Percentiles rank a stretch among this genome's conserved stretches.
Evolutionary conservation across 2,329 filamentous ascomycete species (phyloP).

Genomic region (Paraconiothyrium brasiliense): DNA sequence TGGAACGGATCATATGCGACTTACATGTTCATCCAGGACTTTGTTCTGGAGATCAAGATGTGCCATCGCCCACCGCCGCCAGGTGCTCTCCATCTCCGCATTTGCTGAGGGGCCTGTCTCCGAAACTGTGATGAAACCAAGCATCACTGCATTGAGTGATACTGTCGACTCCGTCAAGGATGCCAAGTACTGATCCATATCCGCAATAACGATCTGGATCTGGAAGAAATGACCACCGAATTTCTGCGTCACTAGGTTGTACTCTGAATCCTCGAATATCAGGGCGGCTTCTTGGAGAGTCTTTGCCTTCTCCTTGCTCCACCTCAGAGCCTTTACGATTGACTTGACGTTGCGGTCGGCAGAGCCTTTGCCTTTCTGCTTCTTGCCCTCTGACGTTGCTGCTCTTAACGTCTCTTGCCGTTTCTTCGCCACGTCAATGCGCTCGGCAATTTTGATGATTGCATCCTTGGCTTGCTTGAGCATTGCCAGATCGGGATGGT

Average conservation of each 20-base stretch:
- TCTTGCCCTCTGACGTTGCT: conserved; percentile 47
- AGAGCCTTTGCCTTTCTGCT: conserved; percentile 44
- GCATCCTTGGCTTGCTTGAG: conserved; percentile 79
- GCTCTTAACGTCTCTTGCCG: conserved; percentile 81
- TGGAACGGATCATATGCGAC: conserved; percentile 38
- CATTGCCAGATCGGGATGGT: conserved; percentile 81
- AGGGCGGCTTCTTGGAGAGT: conserved; percentile 72
- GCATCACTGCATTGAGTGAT: conserved; percentile 81
- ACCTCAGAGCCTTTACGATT: conserved; percentile 87
- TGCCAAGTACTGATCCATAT: conserved; percentile 92
- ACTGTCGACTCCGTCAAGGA: conserved; percentile 81
- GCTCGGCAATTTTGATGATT: conserved; percentile 66
- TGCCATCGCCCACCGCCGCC: conserved; percentile 88
- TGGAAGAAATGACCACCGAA: conserved; percentile 94
- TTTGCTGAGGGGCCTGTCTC: conserved; percentile 67
- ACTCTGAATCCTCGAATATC: conserved; percentile 79
- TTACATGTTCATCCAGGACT: conserved; percentile 84
- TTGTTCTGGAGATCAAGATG: conserved; percentile 86
- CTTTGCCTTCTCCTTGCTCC: conserved; percentile 85
- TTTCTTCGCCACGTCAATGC: conserved; percentile 95
- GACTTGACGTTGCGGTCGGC: conserved; percentile 68
- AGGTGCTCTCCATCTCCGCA: conserved; percentile 90
- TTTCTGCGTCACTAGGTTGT: conserved; percentile 81
- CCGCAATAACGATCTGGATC: conserved; percentile 88
- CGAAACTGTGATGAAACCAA: conserved; percentile 84